Conservation (phyloP, 768 basidiomycete genomes). For the Hypsizygus marmoreus region DNA sequence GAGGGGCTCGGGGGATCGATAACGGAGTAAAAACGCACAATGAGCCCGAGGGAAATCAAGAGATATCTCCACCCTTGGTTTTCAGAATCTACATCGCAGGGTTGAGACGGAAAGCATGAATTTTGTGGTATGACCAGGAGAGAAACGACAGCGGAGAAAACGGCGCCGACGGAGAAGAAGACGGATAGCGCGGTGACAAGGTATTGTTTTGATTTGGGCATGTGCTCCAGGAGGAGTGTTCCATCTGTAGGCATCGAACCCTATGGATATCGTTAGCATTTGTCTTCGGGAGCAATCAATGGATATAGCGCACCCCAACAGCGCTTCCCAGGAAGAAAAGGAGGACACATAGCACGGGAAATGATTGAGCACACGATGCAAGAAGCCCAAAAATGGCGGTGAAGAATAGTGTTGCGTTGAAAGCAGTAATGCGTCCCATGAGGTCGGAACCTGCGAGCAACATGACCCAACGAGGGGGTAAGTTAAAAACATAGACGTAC, state of each 20-base stretch:
- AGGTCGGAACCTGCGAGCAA: constrained; percentile 82
- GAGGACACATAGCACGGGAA: constrained; percentile 65
- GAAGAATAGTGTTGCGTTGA: constrained; percentile 90
- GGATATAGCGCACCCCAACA: constrained; percentile 74
- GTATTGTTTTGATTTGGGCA: constrained; percentile 90
- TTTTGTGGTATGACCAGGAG: constrained; percentile 76
- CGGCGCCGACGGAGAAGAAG: constrained; percentile 95
- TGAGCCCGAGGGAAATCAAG: constrained; percentile 70
- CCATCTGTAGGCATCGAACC: constrained; percentile 98
- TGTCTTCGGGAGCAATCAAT: neutral
- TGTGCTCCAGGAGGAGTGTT: constrained; percentile 87
- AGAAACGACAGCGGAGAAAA: constrained; percentile 80
- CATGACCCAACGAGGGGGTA: neutral
- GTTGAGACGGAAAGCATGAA: constrained; percentile 56
- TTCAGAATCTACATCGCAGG: constrained; percentile 66
- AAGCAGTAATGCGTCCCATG: constrained; percentile 84
- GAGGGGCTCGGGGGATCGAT: constrained; percentile 4
- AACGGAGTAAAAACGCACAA: constrained; percentile 56
- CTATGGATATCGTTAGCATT: constrained; percentile 35
- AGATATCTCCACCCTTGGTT: constrained; percentile 93
- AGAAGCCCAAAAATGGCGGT: constrained; percentile 87
- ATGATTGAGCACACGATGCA: constrained; percentile 73
- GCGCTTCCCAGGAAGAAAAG: constrained; percentile 91
- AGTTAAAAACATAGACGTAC: constrained; percentile 43
- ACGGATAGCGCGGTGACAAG: constrained; percentile 89